Evolutionary conservation across 139 green algal genomes (phyloP).

Genomic region (Micractinium sp.): DNA sequence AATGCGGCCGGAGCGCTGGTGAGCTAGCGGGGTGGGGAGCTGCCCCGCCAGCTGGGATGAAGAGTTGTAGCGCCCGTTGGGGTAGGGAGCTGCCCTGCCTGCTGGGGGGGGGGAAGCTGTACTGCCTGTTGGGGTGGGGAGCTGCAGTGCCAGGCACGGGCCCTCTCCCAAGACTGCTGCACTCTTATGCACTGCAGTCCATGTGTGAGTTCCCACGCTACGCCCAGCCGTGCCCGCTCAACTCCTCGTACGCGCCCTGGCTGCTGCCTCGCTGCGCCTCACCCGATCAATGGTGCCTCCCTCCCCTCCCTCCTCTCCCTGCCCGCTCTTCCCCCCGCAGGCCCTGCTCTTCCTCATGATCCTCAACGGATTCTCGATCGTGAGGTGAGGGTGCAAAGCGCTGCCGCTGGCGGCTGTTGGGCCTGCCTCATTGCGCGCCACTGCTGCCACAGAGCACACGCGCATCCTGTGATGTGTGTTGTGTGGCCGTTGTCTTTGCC

Average conservation of each 20-base stretch:
- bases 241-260: neutral
- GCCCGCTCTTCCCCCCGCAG: neutral
- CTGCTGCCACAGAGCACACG: neutral
- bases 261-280: no score
- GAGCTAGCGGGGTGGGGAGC: neutral
- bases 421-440: no score
- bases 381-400: neutral
- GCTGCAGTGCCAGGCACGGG: no score
- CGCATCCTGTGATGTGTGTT: no score
- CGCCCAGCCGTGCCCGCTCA: no score
- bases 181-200: no score
- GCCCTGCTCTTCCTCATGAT: constrained; percentile 66
- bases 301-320: constrained; percentile 4
- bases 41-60: neutral
- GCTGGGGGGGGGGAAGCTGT: no score
- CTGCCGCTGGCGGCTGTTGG: neutral
- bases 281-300: neutral
- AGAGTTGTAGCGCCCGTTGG: no score
- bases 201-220: no score
- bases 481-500: neutral
- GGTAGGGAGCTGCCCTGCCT: no score
- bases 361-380: constrained; percentile 75
- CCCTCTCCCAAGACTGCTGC: no score
- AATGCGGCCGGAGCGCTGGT: constrained; percentile 33
- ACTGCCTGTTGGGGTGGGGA: no score